Base-by-base conservation (phyloP, 2,329 filamentous ascomycete genomes). In the Fusarium sp. region DNA sequence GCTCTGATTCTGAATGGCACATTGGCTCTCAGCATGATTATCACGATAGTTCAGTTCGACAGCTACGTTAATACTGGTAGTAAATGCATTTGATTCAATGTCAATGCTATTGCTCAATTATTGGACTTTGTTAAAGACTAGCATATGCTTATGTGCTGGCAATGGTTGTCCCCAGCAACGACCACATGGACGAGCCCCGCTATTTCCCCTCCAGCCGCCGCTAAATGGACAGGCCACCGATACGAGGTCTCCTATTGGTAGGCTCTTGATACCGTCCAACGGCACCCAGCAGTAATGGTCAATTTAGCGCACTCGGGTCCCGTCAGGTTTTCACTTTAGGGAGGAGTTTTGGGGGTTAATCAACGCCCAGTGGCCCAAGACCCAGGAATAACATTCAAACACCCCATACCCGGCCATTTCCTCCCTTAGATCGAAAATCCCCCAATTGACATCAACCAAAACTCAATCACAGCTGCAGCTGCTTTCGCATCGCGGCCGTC, bases 121-220 rank as follows among this genome's bases (percentile, higher is more conserved):
- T n/a, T 7, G n/a, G 7, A 10, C 17, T 37, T 19, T 10, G 35
- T 37, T n/a, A 37, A 6, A n/a, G 17, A 9, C 15, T 15, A 33
- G 14, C 35, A n/a, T 5, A 37, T 37, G n/a, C 35, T 7, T 39
- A 32, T 62, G 26, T 35, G 45, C 13, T 46, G 51, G 46, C 47
- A 37, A 51, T 40, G 37, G 67, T 65, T 68, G 67, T 70, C 67
- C 67, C 44, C 45, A 52, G 67, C 67, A 70, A 70, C 67, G 43
- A 39, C 41, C 48, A 62, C 53, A 46, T 50, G 62, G 56, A 32
- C 47, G 0, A 52, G 62, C 50, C 66, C 66, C 67, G 55, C 62
- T 69, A 24, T 67, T 46, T 47, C 62, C 62, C 56, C 51, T 57
- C 50, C 28, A 32, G 26, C 62, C 32, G 43, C 53, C 66, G 62